Evolutionary conservation across 2,329 filamentous ascomycete genomes (phyloP).

Genomic region (Calonectria leucothoes): DNA sequence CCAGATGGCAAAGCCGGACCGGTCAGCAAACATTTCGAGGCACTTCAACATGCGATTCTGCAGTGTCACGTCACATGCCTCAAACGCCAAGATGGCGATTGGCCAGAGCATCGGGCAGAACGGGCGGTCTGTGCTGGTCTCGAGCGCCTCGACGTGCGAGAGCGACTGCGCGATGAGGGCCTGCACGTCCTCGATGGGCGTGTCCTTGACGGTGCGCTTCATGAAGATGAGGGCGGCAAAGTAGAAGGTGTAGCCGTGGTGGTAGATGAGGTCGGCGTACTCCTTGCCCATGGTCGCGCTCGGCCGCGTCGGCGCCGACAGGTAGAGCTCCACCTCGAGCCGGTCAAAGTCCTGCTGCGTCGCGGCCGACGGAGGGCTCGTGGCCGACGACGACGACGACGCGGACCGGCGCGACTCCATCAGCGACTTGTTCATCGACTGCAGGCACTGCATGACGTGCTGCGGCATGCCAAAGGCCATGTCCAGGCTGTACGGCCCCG

Average conservation of each 20-base stretch:
- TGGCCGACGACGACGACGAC: too few species aligned
- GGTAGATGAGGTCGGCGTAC: conserved; percentile 35
- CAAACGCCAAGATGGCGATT: conserved; percentile 37
- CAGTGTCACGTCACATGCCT: conserved; percentile 20
- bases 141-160: conserved; percentile 34
- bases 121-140: conserved; percentile 24
- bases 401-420: conserved; percentile 26
- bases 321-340: conserved; percentile 34
- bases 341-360: conserved; percentile 31
- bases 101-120: conserved; percentile 42
- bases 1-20: conserved; percentile 37
- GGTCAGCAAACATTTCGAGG: conserved; percentile 25
- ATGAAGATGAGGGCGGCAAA: conserved; percentile 39
- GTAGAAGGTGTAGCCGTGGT: conserved; percentile 40
- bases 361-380: conserved; percentile 1
- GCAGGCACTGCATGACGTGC: conserved; percentile 34
- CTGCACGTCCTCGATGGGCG: conserved; percentile 34
- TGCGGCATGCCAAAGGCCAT: conserved; percentile 35
- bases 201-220: conserved; percentile 39
- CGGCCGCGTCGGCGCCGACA: conserved; percentile 32
- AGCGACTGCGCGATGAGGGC: conserved; percentile 38
- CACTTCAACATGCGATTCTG: conserved; percentile 38
- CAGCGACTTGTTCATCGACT: conserved; percentile 32
- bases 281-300: conserved; percentile 26
- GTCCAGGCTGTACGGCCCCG: conserved; percentile 33